Evolutionary conservation across 768 basidiomycete species (phyloP), one percentile per base, ranked within the genome.

Genomic region (Phylloporus sp.): DNA sequence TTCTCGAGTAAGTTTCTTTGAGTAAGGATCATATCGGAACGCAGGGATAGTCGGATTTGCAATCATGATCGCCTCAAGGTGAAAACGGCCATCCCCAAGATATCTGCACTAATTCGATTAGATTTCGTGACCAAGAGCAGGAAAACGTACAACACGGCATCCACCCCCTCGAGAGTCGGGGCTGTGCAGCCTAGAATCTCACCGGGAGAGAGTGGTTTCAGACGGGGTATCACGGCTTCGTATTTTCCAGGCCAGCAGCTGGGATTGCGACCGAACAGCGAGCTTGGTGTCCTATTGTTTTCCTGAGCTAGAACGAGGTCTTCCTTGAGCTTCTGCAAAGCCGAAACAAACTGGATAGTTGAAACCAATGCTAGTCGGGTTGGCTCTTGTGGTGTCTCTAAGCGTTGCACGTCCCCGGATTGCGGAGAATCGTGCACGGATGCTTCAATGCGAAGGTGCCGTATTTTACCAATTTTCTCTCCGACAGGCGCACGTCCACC

Each of bases 11-110:
- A 99, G 77, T 64, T 94, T 97, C 70, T 99, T 99, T 20, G 93
- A 91, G 69, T 98, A 99, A 4, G 97, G 97, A 64, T 98, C 97
- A 70, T 98, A 99, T 20, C 97, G 84, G 73, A 97, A 99, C 0
- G 97, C 95, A 11, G 97, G 94, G 16, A 98, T 79, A 27, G 80
- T 70, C 0, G 97, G 97, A 67, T 99, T 99, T n/a, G 94, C 93
- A 53, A 99, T 97, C 97, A 99, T 99, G 67, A 97, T 94, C 13
- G 92, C 90, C 70, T 99, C 97, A 16, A 98, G 80, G 66, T 98
- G 97, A 75, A 99, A 99, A 10, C 97, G 87, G 20, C 97, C 97
- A 61, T 99, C 97, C 16, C 97, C 97, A 24, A 99, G 81, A 68
- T 98, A 99, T 61, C 94, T 97, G 53, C 43, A 29, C n/a, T 16